These are phyloP conservation scores for Tricholoma saponaceum DNA, from an alignment of 768 basidiomycete genomes.

Conservation along the genomic window DNA sequence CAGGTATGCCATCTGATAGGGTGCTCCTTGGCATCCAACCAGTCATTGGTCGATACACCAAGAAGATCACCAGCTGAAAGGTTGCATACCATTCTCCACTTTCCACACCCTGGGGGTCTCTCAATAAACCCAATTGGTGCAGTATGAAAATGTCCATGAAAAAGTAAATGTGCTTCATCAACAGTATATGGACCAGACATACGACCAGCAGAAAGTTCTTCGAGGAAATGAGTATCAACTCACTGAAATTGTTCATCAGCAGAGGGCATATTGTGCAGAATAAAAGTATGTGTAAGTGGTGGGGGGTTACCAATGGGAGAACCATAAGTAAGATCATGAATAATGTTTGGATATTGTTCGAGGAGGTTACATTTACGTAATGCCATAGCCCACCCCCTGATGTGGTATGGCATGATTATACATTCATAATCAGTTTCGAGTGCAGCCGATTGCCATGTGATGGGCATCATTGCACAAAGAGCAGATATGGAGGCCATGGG, in stretches of 20 bases:
- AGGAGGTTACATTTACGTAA: not conserved
- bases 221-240: not conserved
- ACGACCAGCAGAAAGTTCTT: not conserved
- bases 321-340: not conserved
- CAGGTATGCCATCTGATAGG: not conserved
- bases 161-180: not conserved
- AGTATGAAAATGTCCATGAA: not conserved
- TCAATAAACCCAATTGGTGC: not conserved
- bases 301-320: not conserved
- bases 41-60: not conserved
- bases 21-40: not conserved
- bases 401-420: not conserved
- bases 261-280: not conserved
- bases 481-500: not conserved
- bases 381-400: not conserved
- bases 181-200: not conserved
- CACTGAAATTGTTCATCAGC: not conserved
- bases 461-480: not conserved
- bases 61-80: not conserved
- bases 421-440: not conserved
- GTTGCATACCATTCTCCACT: not conserved
- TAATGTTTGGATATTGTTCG: too few species aligned
- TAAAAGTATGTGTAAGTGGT: not conserved
- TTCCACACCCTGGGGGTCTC: not conserved
- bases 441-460: not conserved